Conservation (phyloP, 495 filamentous ascomycete species). For the Aspergillus wentii region DNA sequence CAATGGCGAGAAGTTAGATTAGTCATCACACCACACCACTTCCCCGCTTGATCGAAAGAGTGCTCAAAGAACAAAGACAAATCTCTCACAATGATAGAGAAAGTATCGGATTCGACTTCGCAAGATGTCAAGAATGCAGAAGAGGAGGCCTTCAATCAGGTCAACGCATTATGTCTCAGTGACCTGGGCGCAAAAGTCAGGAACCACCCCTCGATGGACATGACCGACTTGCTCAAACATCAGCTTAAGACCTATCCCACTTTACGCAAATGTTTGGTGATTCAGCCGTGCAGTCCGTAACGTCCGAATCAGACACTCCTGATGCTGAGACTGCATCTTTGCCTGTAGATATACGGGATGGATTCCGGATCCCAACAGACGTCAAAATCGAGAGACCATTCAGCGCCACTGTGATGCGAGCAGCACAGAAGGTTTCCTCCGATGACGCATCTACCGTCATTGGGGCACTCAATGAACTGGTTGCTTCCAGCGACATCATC, state of each 20-base stretch:
- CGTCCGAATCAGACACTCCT: neutral
- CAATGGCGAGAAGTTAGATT: no score
- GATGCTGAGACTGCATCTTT: neutral
- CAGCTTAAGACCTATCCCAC: conserved; percentile 7
- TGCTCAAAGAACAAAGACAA: no score
- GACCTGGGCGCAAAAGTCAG: conserved; percentile 5
- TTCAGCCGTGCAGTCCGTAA: conserved; percentile 2
- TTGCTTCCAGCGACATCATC: conserved; percentile 14
- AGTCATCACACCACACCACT: no score
- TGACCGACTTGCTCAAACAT: conserved; percentile 5
- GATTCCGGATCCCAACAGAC: conserved; percentile 24
- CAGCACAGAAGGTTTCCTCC: conserved; percentile 15
- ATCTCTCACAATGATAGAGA: no score
- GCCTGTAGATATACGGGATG: conserved; percentile 14
- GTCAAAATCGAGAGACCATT: conserved; percentile 17
- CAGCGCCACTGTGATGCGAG: conserved; percentile 17
- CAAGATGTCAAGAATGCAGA: neutral
- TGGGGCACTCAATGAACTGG: conserved; percentile 13
- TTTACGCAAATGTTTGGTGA: conserved; percentile 6
- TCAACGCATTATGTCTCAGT: neutral
- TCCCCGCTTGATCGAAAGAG: no score
- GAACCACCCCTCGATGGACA: conserved; percentile 4
- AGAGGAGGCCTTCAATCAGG: neutral
- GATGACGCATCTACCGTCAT: conserved; percentile 15
- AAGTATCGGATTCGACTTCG: no score